Conservation (phyloP, 2,329 filamentous ascomycete species). For the Aspergillus awamori region DNA sequence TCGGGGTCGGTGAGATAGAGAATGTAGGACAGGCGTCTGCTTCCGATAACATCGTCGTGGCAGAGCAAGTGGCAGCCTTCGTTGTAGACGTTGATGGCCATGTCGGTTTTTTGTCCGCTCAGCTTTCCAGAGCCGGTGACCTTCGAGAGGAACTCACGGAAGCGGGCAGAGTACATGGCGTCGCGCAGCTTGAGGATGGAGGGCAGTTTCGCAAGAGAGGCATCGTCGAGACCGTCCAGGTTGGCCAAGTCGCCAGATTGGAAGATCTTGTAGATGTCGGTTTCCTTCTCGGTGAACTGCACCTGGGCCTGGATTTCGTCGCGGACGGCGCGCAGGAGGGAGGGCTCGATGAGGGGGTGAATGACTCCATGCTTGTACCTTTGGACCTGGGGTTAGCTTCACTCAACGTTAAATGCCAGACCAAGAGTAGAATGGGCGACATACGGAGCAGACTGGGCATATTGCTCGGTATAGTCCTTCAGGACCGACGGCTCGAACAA, state of each 20-base stretch:
- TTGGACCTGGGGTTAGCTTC: constrained; percentile 9
- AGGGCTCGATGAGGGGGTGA: constrained; percentile 73
- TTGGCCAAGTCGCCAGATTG: constrained; percentile 97
- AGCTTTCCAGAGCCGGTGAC: constrained; percentile 85
- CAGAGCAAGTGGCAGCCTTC: constrained; percentile 94
- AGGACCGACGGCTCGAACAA: constrained; percentile 46
- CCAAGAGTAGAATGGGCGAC: constrained; percentile 18
- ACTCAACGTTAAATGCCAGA: background rate
- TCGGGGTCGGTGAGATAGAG: constrained; percentile 94
- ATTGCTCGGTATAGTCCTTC: constrained; percentile 47
- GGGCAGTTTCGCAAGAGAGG: constrained; percentile 80
- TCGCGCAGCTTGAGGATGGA: constrained; percentile 91
- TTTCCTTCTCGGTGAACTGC: constrained; percentile 96
- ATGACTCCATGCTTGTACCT: constrained; percentile 94
- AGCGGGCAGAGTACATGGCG: constrained; percentile 86
- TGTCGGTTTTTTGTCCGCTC: constrained; percentile 93
- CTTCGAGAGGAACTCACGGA: constrained; percentile 83
- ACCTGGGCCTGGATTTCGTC: constrained; percentile 87
- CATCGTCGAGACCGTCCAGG: constrained; percentile 87
- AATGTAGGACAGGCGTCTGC: constrained; percentile 92
- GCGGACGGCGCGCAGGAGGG: constrained; percentile 82
- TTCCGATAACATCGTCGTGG: constrained; percentile 99
- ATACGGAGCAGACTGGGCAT: constrained; percentile 48
- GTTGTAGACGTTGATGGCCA: constrained; percentile 98
- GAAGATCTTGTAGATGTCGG: constrained; percentile 99